Percentiles rank a stretch among this genome's conserved stretches.
These are phyloP conservation scores for Fusarium clavum DNA, from an alignment of 2,329 filamentous ascomycete species.

Conservation along the genomic window DNA sequence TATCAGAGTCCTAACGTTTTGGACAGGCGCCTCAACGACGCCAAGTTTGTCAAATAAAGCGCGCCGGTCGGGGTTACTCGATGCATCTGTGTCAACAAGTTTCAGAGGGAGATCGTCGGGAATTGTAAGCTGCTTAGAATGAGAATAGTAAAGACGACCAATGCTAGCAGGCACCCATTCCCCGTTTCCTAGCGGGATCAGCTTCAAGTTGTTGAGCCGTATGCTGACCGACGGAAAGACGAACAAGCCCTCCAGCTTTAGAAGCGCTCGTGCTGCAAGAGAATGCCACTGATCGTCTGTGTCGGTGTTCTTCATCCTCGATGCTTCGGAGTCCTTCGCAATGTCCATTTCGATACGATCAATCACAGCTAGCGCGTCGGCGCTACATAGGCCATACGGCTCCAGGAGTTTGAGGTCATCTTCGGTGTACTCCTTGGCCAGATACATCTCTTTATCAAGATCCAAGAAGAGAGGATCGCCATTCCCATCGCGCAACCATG, in stretches of 20 bases:
- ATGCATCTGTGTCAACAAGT: slow-evolving; percentile 20
- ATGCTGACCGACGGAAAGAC: not conserved
- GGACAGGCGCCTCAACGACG: slow-evolving; percentile 13
- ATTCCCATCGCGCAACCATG: slow-evolving; percentile 23
- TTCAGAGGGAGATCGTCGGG: slow-evolving; percentile 22
- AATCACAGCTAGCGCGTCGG: not conserved
- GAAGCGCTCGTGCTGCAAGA: slow-evolving; percentile 25
- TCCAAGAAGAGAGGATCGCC: slow-evolving; percentile 36
- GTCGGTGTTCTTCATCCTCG: slow-evolving; percentile 23
- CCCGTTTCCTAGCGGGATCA: slow-evolving; percentile 32
- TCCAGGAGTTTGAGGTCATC: slow-evolving; percentile 7
- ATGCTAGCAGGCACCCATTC: slow-evolving; percentile 29
- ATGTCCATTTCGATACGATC: slow-evolving; percentile 26
- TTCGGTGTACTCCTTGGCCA: slow-evolving; percentile 30
- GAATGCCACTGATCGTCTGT: slow-evolving; percentile 33
- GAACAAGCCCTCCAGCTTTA: not conserved
- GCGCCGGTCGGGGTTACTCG: slow-evolving; percentile 19
- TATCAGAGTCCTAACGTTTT: slow-evolving; percentile 22
- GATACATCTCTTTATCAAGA: slow-evolving; percentile 22
- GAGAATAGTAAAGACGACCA: slow-evolving; percentile 24
- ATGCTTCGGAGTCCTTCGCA: not conserved
- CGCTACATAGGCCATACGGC: slow-evolving; percentile 17
- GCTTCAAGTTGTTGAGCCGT: slow-evolving; percentile 6
- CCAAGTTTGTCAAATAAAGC: slow-evolving; percentile 30
- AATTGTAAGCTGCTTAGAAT: slow-evolving; percentile 15